These are phyloP conservation scores for Xylaria venustula DNA, from an alignment of 495 filamentous ascomycete genomes.

Conservation along the genomic window DNA sequence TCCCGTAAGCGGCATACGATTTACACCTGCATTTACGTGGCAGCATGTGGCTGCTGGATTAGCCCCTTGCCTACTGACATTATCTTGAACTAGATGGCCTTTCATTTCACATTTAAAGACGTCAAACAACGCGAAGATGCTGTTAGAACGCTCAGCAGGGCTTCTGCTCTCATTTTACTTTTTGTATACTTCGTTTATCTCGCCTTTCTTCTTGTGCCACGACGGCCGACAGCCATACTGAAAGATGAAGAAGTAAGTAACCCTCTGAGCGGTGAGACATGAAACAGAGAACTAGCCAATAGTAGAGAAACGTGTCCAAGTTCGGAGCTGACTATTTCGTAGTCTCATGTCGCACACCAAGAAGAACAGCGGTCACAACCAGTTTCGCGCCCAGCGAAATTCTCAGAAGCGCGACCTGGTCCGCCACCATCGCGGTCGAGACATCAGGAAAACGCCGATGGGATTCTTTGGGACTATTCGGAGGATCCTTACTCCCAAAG, in stretches of 20 bases:
- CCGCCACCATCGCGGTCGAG: not conserved
- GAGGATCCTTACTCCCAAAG: not conserved
- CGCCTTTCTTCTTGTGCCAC: not conserved
- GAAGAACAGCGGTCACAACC: not conserved
- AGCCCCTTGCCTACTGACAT: not conserved
- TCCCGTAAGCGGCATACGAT: conserved; percentile 18
- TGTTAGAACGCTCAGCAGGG: conserved; percentile 18
- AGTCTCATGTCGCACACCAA: not conserved
- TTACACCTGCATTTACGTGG: not conserved
- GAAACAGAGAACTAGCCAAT: too few species aligned
- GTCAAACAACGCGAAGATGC: conserved; percentile 19
- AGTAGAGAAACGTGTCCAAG: not conserved
- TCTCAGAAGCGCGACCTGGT: not conserved
- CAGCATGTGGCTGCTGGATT: not conserved
- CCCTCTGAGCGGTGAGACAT: not conserved
- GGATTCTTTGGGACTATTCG: not conserved
- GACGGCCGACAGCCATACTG: not conserved
- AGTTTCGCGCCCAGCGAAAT: not conserved
- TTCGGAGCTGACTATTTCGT: not conserved
- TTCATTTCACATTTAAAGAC: conserved; percentile 20
- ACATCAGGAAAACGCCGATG: not conserved
- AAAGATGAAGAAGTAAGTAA: not conserved
- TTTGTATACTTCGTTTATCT: conserved; percentile 10
- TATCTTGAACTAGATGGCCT: conserved; percentile 16
- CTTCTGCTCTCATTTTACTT: conserved; percentile 9